Evolutionary conservation across 805 yeast genomes (phyloP).

Genomic region (Yueomyces sinensis): DNA sequence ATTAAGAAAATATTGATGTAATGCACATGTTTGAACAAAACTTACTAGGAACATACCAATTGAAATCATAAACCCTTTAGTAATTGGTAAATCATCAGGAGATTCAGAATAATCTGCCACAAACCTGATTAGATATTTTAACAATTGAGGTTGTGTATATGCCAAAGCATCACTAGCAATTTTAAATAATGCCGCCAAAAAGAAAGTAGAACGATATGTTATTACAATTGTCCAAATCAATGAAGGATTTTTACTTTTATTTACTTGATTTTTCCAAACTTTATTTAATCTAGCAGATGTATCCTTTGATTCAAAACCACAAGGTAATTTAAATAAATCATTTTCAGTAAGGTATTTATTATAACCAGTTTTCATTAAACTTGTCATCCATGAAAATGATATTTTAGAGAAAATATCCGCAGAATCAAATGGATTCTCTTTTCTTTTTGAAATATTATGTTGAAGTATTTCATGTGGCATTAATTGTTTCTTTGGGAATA

Average conservation of each 20-base stretch:
- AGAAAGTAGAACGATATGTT: slow-evolving; percentile 27
- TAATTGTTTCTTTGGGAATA: slow-evolving; percentile 28
- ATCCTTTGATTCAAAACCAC: slow-evolving; percentile 23
- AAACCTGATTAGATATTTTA: slow-evolving; percentile 34
- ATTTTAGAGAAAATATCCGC: slow-evolving; percentile 28
- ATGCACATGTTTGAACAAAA: slow-evolving; percentile 43
- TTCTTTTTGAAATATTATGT: slow-evolving; percentile 18
- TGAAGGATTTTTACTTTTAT: slow-evolving; percentile 19
- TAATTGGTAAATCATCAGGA: slow-evolving; percentile 28
- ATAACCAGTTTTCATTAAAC: slow-evolving; percentile 28
- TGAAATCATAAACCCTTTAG: slow-evolving; percentile 53
- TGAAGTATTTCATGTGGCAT: slow-evolving; percentile 30
- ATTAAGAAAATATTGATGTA: slow-evolving; percentile 54
- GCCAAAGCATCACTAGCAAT: slow-evolving; percentile 27
- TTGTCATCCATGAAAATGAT: slow-evolving; percentile 37
- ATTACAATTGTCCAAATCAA: slow-evolving; percentile 25
- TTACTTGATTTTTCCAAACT: slow-evolving; percentile 26
- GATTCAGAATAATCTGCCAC: slow-evolving; percentile 28
- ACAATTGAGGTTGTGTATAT: slow-evolving; percentile 45
- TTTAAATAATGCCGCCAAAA: slow-evolving; percentile 26
- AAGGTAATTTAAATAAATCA: slow-evolving; percentile 31
- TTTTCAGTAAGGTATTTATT: slow-evolving; percentile 27
- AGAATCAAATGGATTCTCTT: slow-evolving; percentile 26
- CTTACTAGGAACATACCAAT: slow-evolving; percentile 50
- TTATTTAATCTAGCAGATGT: slow-evolving; percentile 20